phyloP scores from a whole-genome alignment of 2,329 filamentous ascomycete species.

The Aureobasidium melanogenum region DNA sequence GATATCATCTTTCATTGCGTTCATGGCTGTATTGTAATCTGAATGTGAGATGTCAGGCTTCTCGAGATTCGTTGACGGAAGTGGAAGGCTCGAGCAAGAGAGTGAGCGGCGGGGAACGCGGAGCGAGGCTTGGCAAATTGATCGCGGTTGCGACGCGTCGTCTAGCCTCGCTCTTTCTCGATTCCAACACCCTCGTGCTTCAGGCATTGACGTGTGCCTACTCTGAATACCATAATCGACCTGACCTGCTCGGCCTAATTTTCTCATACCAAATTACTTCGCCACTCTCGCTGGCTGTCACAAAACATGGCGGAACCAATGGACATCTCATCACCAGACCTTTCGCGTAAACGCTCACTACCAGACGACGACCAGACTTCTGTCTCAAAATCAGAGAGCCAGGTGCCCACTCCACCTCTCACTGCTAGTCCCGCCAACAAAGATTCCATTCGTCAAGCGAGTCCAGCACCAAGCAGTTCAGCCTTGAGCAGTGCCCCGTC shows the following conservation, averaged over 20 bases:
- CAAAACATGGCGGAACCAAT: conserved; percentile 3
- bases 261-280: background rate
- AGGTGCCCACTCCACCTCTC: conserved; percentile 14
- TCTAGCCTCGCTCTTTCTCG: background rate
- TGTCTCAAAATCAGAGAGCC: background rate
- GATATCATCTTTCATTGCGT: background rate
- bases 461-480: conserved; percentile 25
- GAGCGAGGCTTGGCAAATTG: background rate
- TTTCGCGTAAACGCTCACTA: conserved; percentile 15
- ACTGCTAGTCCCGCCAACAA: conserved; percentile 10
- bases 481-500: conserved; percentile 23
- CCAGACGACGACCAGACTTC: conserved; percentile 5
- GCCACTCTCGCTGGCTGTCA: background rate
- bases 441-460: background rate
- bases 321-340: conserved; percentile 1
- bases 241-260: background rate
- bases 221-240: background rate
- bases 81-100: background rate
- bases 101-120: background rate
- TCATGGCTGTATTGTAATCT: background rate
- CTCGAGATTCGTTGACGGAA: background rate
- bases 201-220: background rate
- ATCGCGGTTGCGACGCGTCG: background rate
- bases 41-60: no score
- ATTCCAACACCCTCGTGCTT: background rate